Conservation (phyloP, 2,329 filamentous ascomycete species). For the Hypoxylon sp. region DNA sequence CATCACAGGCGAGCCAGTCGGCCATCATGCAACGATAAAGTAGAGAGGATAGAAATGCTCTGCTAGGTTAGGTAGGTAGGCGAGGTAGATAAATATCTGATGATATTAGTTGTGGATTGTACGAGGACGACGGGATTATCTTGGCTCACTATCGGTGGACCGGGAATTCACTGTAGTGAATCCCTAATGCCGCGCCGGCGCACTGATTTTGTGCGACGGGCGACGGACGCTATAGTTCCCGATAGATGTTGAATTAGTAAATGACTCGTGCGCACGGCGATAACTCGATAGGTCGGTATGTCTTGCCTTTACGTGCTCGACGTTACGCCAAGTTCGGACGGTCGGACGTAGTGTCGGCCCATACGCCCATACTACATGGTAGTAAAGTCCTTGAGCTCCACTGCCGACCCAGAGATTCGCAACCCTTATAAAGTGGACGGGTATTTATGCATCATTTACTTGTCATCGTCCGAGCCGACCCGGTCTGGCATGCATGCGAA, state of each 20-base stretch:
- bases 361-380: too few species aligned
- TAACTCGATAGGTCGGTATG: not conserved
- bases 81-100: not conserved
- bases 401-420: conserved; percentile 9
- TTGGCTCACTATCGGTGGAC: not conserved
- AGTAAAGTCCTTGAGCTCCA: conserved; percentile 2
- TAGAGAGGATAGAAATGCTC: too few species aligned
- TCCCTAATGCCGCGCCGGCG: not conserved
- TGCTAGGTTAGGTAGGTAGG: not conserved
- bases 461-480: not conserved
- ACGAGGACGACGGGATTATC: not conserved
- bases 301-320: not conserved
- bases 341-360: conserved; percentile 25
- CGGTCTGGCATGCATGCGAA: conserved; percentile 7
- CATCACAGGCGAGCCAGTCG: too few species aligned
- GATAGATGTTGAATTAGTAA: conserved; percentile 1
- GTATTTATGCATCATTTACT: conserved; percentile 1
- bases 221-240: not conserved
- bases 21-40: too few species aligned
- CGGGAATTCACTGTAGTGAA: not conserved
- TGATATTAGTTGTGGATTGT: not conserved
- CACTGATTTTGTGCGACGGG: not conserved
- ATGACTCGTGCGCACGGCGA: not conserved
- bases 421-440: not conserved
- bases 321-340: conserved; percentile 23